phyloP scores from a whole-genome alignment of 2,329 filamentous ascomycete species.

The Mycosphaerella sp. region DNA sequence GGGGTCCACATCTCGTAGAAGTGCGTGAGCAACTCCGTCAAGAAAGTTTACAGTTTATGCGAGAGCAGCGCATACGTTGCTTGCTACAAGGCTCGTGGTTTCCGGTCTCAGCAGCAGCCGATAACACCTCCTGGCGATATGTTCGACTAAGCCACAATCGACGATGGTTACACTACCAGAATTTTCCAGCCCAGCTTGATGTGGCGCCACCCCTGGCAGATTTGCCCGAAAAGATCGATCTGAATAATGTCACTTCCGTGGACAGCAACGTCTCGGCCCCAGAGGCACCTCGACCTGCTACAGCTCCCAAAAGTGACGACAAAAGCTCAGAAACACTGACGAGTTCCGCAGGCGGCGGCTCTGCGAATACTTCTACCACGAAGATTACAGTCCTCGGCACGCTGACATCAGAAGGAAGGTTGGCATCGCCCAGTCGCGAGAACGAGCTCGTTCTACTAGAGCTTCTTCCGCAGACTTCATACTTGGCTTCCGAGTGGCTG shows the following conservation, averaged over 20 bases:
- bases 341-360: slow-evolving; percentile 16
- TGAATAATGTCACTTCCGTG: slow-evolving; percentile 82
- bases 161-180: slow-evolving; percentile 80
- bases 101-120: slow-evolving; percentile 42
- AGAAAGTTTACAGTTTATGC: slow-evolving; percentile 91
- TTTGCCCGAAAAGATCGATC: slow-evolving; percentile 75
- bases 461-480: slow-evolving; percentile 74
- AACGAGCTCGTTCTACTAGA: slow-evolving; percentile 69
- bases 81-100: slow-evolving; percentile 90
- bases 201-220: slow-evolving; percentile 59
- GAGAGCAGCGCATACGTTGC: slow-evolving; percentile 90
- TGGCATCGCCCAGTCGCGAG: not conserved
- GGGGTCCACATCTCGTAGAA: slow-evolving; percentile 81
- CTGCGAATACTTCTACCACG: slow-evolving; percentile 49
- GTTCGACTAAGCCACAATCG: slow-evolving; percentile 86
- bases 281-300: slow-evolving; percentile 38
- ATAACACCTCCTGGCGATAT: slow-evolving; percentile 59
- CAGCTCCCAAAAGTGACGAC: slow-evolving; percentile 41
- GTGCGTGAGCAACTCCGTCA: slow-evolving; percentile 87
- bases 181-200: slow-evolving; percentile 61
- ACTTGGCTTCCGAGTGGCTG: slow-evolving; percentile 88
- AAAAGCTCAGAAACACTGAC: slow-evolving; percentile 27
- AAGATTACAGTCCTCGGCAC: slow-evolving; percentile 85
- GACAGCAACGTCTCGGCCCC: slow-evolving; percentile 82
- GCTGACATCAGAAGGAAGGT: not conserved